phyloP scores from a whole-genome alignment of 805 yeast genomes.

The Komagataella mondaviorum region DNA sequence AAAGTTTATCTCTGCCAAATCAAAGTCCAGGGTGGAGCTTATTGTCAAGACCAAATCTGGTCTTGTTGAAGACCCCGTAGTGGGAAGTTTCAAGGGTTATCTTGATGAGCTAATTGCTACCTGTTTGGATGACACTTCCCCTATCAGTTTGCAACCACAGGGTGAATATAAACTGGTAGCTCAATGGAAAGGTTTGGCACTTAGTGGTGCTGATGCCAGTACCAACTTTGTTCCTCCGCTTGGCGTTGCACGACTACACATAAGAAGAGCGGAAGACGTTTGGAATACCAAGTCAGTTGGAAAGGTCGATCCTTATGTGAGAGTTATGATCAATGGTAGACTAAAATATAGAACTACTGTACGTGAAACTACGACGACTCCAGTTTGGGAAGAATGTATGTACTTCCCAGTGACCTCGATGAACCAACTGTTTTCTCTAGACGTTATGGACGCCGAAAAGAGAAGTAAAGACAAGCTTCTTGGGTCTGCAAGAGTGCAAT shows the following conservation, averaged over 20 bases:
- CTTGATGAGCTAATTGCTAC: constrained; percentile 43
- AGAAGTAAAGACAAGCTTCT: constrained; percentile 49
- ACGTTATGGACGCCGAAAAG: constrained; percentile 54
- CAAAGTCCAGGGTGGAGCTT: constrained; percentile 39
- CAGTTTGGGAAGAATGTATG: constrained; percentile 43
- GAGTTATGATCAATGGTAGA: constrained; percentile 44
- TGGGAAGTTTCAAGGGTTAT: constrained; percentile 39
- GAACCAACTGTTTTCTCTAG: constrained; percentile 43
- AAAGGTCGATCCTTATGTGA: constrained; percentile 63
- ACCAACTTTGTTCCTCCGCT: constrained; percentile 41
- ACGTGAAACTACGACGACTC: constrained; percentile 38
- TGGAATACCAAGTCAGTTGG: constrained; percentile 54
- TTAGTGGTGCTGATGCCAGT: constrained; percentile 33
- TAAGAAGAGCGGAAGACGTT: constrained; percentile 38
- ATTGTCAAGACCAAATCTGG: constrained; percentile 49
- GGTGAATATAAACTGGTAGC: constrained; percentile 45
- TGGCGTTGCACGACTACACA: constrained; percentile 50
- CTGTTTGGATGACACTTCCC: constrained; percentile 32
- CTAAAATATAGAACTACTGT: constrained; percentile 39
- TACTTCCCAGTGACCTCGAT: constrained; percentile 50
- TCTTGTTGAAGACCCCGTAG: constrained; percentile 25
- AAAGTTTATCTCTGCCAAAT: constrained; percentile 45
- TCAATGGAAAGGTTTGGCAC: constrained; percentile 58
- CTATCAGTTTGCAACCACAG: constrained; percentile 34
- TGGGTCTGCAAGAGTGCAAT: constrained; percentile 41